A percentile compares a stretch with the other conserved stretches of the same genome.
These are phyloP conservation scores for Pseudozyma hubeiensis DNA, from an alignment of 1,284 basidiomycete genomes.

Conservation along the genomic window DNA sequence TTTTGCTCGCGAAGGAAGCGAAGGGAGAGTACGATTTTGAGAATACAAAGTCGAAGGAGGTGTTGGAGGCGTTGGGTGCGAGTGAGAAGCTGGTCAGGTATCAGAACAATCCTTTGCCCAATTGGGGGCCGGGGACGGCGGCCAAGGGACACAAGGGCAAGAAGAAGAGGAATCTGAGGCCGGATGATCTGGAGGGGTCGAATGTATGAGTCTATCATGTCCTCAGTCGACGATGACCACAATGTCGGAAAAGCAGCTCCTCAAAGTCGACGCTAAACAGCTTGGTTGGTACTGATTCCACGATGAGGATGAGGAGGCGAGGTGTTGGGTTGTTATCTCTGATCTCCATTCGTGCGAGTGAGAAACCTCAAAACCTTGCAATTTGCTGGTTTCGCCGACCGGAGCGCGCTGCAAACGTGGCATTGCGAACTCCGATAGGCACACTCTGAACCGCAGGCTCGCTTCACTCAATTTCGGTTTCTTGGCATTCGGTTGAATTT, in stretches of 20 bases:
- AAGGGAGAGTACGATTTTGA: slow-evolving; percentile 44
- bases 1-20: slow-evolving; percentile 74
- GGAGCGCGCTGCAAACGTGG: not conserved
- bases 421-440: not conserved
- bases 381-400: not conserved
- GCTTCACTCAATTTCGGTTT: not conserved
- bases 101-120: slow-evolving; percentile 86
- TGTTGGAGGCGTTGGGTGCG: slow-evolving; percentile 33
- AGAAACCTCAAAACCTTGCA: not conserved
- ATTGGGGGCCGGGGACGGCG: slow-evolving; percentile 83
- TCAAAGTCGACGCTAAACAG: too few species aligned
- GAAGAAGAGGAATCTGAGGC: slow-evolving; percentile 48
- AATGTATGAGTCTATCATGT: not conserved
- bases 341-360: too few species aligned
- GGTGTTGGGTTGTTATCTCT: too few species aligned
- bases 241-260: too few species aligned
- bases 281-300: too few species aligned
- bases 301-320: too few species aligned
- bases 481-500: too few species aligned
- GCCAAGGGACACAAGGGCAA: slow-evolving; percentile 60
- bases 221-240: too few species aligned
- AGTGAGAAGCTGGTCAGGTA: slow-evolving; percentile 74
- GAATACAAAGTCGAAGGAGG: slow-evolving; percentile 32
- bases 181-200: slow-evolving; percentile 30
- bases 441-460: slow-evolving; percentile 11